A percentile compares a stretch with the other conserved stretches of the same genome.
phyloP scores from a whole-genome alignment of 192 early-diverging fungal species.

The Coemansia sp. region DNA sequence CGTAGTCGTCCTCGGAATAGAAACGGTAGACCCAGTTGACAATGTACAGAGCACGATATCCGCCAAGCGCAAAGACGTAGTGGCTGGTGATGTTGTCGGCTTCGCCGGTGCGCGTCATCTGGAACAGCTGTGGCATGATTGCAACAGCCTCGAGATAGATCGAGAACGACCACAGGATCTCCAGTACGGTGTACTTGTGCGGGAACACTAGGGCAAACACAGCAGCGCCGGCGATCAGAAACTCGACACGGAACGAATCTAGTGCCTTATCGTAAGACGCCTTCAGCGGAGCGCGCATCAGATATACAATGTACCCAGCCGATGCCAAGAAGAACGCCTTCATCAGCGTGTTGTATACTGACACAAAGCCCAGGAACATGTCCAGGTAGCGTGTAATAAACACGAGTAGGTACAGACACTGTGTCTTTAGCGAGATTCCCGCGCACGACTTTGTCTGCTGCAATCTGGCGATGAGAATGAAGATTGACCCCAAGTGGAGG shows the following conservation, averaged over 20 bases:
- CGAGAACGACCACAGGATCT: conserved; percentile 97
- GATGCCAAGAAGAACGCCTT: conserved; percentile 92
- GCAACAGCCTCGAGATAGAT: conserved; percentile 96
- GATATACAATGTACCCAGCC: conserved; percentile 82
- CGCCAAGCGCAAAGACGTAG: conserved; percentile 96
- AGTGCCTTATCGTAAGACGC: conserved; percentile 90
- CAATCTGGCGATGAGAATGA: conserved; percentile 92
- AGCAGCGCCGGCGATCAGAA: conserved; percentile 68
- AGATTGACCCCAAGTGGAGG: conserved; percentile 91
- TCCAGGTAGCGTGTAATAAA: conserved; percentile 96
- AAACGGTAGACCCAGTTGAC: conserved; percentile 97
- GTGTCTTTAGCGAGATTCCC: conserved; percentile 98
- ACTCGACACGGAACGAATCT: conserved; percentile 92
- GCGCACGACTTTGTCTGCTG: conserved; percentile 82
- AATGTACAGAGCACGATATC: conserved; percentile 84
- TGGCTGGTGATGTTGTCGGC: conserved; percentile 99
- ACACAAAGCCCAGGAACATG: conserved; percentile 70
- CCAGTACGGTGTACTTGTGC: conserved; percentile 62
- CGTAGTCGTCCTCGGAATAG: conserved; percentile 63
- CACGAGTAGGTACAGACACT: conserved; percentile 85
- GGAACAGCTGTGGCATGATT: conserved; percentile 97
- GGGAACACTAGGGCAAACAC: conserved; percentile 75
- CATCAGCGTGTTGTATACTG: conserved; percentile 93
- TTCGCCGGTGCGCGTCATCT: conserved; percentile 94
- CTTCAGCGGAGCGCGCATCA: conserved; percentile 83